Evolutionary conservation across 2,329 filamentous ascomycete species (phyloP), one percentile per base, ranked within the genome.

Genomic region (Parastagonospora nodorum): DNA sequence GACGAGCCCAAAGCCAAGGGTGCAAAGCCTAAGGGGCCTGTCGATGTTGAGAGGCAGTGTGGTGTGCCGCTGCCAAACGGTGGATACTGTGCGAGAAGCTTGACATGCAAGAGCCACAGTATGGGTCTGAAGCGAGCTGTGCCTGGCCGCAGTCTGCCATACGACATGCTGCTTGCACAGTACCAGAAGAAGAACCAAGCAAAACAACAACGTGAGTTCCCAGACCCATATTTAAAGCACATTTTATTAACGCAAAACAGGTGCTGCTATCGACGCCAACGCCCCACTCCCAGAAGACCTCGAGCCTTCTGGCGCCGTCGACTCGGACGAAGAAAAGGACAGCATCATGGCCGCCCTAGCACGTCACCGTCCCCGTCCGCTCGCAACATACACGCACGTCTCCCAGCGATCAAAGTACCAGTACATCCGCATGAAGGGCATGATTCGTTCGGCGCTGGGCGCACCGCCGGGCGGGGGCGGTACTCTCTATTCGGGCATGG

Each of bases 101-200:
- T 97, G 51, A 97, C 92, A 0, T 97, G 92, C 80, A 97, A 97
- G 76, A 93, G 88, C 53, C 92, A 97, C 60, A 88, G 84, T n/a
- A 96, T 97, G 92, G 92, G 92, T 9, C 88, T 92, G 5, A 97
- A 97, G 75, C 83, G 92, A 61, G 88, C 89, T 1, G 92, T 97
- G 2, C 88, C 90, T 5, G 92, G 92, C 1, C 83, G 92, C 54
- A 94, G 89, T 38, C 77, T 96, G 52, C 92, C 92, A 1, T 97
- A 97, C 68, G 92, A 96, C 73, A 94, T 96, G 88, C 79, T 97
- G 33, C 81, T 97, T 11, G 72, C 72, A 31, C 78, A 80, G 48
- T 81, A 80, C 54, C 78, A 81, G 88, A 97, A 97, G 82, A 97
- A 97, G 81, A 99, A 99, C 66, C 94, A 97, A 74, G 94, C 94